Conservation (phyloP, 192 early-diverging fungal genomes). For the Geranomyces michiganensis region DNA sequence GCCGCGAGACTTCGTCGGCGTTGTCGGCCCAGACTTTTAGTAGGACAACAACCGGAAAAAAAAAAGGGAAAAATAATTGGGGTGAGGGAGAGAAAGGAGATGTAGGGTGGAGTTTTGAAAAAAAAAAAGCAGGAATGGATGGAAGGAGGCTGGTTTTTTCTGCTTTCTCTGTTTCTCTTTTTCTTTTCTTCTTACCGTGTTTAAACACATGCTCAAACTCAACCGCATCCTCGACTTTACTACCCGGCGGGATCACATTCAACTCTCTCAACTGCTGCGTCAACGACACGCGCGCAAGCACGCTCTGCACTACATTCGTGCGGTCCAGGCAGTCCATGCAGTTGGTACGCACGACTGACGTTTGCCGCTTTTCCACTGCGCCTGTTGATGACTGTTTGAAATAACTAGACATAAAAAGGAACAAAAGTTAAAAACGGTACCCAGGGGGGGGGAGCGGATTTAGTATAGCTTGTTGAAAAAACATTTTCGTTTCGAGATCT, state of each 20-base stretch:
- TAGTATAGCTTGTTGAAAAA: too few relatives aligned
- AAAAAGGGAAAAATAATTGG: too few relatives aligned
- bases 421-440: not conserved
- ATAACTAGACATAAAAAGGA: too few relatives aligned
- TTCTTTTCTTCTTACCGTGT: conserved; percentile 55
- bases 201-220: conserved; percentile 78
- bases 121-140: too few relatives aligned
- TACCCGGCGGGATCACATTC: conserved; percentile 61
- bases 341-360: conserved; percentile 88
- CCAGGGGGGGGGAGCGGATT: not conserved
- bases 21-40: conserved; percentile 94
- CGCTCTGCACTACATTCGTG: conserved; percentile 97
- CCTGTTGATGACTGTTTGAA: conserved; percentile 49
- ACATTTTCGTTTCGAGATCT: too few relatives aligned
- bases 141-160: too few relatives aligned
- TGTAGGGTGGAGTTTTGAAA: too few relatives aligned
- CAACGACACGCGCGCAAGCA: conserved; percentile 77
- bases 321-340: conserved; percentile 99
- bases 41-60: conserved; percentile 7
- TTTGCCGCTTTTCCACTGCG: conserved; percentile 57
- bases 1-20: conserved; percentile 86
- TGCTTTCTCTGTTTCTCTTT: too few relatives aligned
- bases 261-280: conserved; percentile 72
- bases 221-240: conserved; percentile 65
- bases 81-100: too few relatives aligned